Evolutionary conservation across 805 yeast species (phyloP), one percentile per base, ranked within the genome.

Genomic region (Clavispora phyllophila): DNA sequence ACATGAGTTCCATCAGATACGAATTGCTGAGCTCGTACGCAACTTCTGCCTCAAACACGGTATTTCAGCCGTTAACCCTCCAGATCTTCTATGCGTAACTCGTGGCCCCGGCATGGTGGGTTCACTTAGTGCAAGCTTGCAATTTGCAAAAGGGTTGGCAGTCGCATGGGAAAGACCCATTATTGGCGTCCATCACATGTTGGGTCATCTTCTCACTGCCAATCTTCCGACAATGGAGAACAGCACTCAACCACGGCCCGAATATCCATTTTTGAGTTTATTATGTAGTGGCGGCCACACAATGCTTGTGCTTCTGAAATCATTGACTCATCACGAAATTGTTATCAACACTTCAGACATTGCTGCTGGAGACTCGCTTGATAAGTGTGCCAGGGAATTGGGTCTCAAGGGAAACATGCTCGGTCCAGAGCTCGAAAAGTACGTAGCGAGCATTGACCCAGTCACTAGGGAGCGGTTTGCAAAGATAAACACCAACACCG

Each of bases 31-130:
- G 0, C 57, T 84, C 27, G 79, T 84, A 0, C 43, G 60, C 13
- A 58, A 67, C 5, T 62, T 84, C 5, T 63, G 84, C 13, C 27
- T 22, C 0, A 63, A 54, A 37, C 62, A 69, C 53, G 60, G 54
- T 7, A 46, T 76, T 49, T 41, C 48, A 2, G 37, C 58, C 1
- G 9, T 18, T 0, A 53, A 50, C 22, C 68, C 69, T 0, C 87
- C 89, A 0, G 96, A 87, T 57, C 58, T 93, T 36, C 75, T 93
- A 1, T 85, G 96, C 60, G 96, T 84, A 4, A 93, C 99, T 0
- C 68, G 96, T 50, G 99, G 99, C 0, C 99, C 99, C 0, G 99
- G 99, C 0, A 88, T 93, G 96, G 77, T 81, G 8, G 96, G 97
- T 0, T 84, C 95, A 0, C 68, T 93, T 12, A 75, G 87, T 9